phyloP scores from a whole-genome alignment of 305 asterid species.

The Caryopteris hybrid region DNA sequence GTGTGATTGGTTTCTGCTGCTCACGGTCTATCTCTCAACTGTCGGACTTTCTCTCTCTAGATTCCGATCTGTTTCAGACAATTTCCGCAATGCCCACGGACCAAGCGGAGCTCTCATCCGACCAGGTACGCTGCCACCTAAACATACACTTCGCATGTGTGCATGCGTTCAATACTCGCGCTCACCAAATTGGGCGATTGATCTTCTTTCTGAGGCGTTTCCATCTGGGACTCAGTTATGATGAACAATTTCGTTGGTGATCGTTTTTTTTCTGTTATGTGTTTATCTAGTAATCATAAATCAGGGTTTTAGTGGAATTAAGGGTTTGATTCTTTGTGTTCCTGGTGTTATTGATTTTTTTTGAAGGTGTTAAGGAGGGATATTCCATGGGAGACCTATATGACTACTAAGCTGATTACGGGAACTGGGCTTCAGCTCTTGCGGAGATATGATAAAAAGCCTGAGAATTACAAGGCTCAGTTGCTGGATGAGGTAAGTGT shows the following conservation, averaged over 20 bases:
- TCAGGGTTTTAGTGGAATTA: slow-evolving; percentile 1
- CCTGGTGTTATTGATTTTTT: slow-evolving; percentile 13
- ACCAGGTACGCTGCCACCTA: slow-evolving; percentile 39
- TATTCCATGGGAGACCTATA: slow-evolving; percentile 95
- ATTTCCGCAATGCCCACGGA: slow-evolving; percentile 35
- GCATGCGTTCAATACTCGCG: neutral
- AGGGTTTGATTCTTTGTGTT: too few species aligned
- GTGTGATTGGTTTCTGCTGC: slow-evolving; percentile 23
- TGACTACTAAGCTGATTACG: slow-evolving; percentile 78
- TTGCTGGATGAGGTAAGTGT: slow-evolving; percentile 71
- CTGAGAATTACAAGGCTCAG: slow-evolving; percentile 70
- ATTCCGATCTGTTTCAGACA: slow-evolving; percentile 33
- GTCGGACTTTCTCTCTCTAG: slow-evolving; percentile 25
- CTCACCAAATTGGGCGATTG: slow-evolving; percentile 11
- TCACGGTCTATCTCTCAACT: too few species aligned
- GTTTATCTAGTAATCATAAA: neutral
- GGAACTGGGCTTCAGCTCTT: slow-evolving; percentile 89
- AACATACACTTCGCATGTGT: neutral
- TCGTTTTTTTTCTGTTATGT: neutral
- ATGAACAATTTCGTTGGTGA: neutral
- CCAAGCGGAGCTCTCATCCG: slow-evolving; percentile 68
- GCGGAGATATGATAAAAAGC: slow-evolving; percentile 85
- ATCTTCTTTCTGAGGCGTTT: too few species aligned
- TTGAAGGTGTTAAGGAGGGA: slow-evolving; percentile 82
- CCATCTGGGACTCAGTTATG: too few species aligned